Base-by-base conservation (phyloP, 495 filamentous ascomycete genomes). In the Pyrenula aspistea region DNA sequence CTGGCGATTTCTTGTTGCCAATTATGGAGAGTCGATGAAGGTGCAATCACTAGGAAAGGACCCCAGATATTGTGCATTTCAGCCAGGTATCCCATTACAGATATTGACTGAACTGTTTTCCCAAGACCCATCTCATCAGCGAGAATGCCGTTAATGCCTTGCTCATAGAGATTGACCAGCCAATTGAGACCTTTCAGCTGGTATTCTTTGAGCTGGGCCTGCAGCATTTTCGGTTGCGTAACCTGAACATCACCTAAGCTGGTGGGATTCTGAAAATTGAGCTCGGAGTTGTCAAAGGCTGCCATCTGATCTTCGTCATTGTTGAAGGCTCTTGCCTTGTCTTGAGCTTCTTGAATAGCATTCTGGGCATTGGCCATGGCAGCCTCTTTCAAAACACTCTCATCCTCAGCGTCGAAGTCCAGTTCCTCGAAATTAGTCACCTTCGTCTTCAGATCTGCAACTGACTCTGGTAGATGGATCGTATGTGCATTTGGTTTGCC, bases 111-210 rank as follows among this genome's bases (percentile, higher is more conserved):
- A 21, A 98, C 90, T 19, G 93, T 98, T 71, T 98, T 98, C 62
- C 93, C 93, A 24, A 98, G 86, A 83, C 93, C 93, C 93, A 98
- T 98, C 74, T 98, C 93, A 64, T 98, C 93, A 61, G 93, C 93
- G 57, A 98, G 75, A 57, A 98, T 98, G 67, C 93, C 94, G 74
- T 98, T 98, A 84, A 98, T 98, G 68, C 93, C 93, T 68, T 98
- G 93, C 67, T 98, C 93, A 73, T 98, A 98, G 56, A 98, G 75
- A 68, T 98, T 96, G 72, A 94, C 94, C 22, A 98, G 85, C 93
- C 93, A 98, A 65, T 96, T 97, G 61, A 98, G 83, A 68, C 93
- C 93, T 73, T 98, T 98, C 64, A 98, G 70, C 73, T 98, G 93
- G 71, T 98, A 98, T 66, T 98, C 93, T 65, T 99, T 99, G 60